phyloP scores from a whole-genome alignment of 352 stramenopile genomes.

The Phytophthora tentaculata region DNA sequence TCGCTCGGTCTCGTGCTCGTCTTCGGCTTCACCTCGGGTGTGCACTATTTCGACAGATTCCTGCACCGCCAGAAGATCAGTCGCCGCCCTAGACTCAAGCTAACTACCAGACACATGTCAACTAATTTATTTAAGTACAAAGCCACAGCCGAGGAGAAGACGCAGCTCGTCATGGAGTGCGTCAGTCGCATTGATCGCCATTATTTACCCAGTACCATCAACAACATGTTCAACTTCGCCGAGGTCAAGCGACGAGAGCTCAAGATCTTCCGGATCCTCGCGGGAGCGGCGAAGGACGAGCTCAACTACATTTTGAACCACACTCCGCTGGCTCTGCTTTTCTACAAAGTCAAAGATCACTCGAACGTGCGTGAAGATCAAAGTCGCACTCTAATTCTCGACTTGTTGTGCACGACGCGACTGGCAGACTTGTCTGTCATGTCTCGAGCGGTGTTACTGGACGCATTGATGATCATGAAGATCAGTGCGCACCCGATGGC shows the following conservation, averaged over 20 bases:
- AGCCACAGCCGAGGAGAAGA: slow-evolving; percentile 80
- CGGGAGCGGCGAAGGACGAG: slow-evolving; percentile 93
- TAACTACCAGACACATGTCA: slow-evolving; percentile 44
- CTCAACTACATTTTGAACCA: slow-evolving; percentile 97
- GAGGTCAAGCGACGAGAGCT: slow-evolving; percentile 89
- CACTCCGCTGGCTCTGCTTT: slow-evolving; percentile 94
- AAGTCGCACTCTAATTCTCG: slow-evolving; percentile 93
- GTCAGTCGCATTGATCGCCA: slow-evolving; percentile 79
- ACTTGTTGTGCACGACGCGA: slow-evolving; percentile 93
- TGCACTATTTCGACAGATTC: slow-evolving; percentile 85
- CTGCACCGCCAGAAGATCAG: slow-evolving; percentile 78
- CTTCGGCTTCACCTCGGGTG: slow-evolving; percentile 72
- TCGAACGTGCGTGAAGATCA: slow-evolving; percentile 71
- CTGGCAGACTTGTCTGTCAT: slow-evolving; percentile 92
- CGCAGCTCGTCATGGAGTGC: slow-evolving; percentile 76
- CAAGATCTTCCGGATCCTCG: slow-evolving; percentile 96
- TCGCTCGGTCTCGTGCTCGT: slow-evolving; percentile 79
- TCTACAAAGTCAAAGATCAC: slow-evolving; percentile 98
- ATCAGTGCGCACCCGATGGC: slow-evolving; percentile 93
- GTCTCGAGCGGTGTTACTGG: slow-evolving; percentile 91
- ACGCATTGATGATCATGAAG: slow-evolving; percentile 97
- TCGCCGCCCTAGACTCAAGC: slow-evolving; percentile 57
- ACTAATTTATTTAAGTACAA: slow-evolving; percentile 86
- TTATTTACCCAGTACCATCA: slow-evolving; percentile 86
- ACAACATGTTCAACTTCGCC: slow-evolving; percentile 86